These are phyloP conservation scores for Trametes elegans DNA, from an alignment of 768 basidiomycete genomes.

Conservation along the genomic window DNA sequence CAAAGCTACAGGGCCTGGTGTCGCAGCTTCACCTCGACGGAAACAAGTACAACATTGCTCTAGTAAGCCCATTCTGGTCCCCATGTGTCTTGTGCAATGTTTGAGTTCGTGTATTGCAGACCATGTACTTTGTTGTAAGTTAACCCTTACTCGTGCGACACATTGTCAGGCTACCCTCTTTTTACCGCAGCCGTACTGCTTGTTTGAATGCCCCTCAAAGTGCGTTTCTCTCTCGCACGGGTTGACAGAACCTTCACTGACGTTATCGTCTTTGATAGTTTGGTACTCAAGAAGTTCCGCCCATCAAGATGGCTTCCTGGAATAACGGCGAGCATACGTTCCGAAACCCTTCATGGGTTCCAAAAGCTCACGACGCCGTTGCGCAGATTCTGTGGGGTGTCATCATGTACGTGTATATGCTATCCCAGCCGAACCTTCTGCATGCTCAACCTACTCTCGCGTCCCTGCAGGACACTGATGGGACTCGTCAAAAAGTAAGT, in stretches of 20 bases:
- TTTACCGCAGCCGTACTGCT: conserved; percentile 47
- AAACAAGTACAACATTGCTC: conserved; percentile 60
- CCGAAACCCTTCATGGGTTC: too few species aligned
- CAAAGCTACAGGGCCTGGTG: conserved; percentile 42
- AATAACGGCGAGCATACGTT: conserved; percentile 45
- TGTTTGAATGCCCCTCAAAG: conserved; percentile 71
- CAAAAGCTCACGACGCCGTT: too few species aligned
- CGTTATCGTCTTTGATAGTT: conserved; percentile 9
- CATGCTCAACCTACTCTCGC: neutral
- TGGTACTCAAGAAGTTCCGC: conserved; percentile 57
- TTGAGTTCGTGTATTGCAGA: conserved; percentile 37
- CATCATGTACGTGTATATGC: conserved; percentile 56
- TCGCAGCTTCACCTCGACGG: conserved; percentile 53
- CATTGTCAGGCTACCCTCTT: neutral
- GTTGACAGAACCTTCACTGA: neutral
- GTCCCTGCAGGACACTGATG: conserved; percentile 50
- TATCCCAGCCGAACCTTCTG: neutral
- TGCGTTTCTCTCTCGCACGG: conserved; percentile 26
- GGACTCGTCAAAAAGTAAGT: conserved; percentile 60
- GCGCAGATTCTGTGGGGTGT: conserved; percentile 64
- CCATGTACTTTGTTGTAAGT: conserved; percentile 65
- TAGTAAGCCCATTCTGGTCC: too few species aligned
- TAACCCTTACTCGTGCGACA: too few species aligned
- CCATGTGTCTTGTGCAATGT: too few species aligned
- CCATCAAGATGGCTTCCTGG: conserved; percentile 69